Base-by-base conservation (phyloP, 345 rosid genomes). In the Rhizophora mangle region DNA sequence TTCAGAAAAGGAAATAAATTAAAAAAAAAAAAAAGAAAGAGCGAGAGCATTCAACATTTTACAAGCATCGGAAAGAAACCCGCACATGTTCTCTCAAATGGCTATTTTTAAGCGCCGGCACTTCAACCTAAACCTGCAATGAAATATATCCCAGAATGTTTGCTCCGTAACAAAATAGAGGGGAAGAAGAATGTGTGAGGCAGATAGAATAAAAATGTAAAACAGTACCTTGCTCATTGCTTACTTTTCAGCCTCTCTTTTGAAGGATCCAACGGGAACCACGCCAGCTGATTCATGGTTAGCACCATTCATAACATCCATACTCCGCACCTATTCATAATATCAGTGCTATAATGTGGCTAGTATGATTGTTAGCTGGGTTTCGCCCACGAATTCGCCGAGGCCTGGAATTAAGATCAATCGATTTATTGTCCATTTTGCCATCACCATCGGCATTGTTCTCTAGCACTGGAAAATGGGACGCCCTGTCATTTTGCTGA, bases 361-460 rank as follows among this genome's bases (percentile, higher is more conserved):
- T 9, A 21, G 59, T 7, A 21, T 54, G 3, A 11, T 54, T 54
- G 26, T 55, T 78, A 65, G 63, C 77, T 27, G 87, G 82, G 78
- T 86, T 62, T 72, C 82, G 86, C 31, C 88, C 90, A 37, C 79
- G 80, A 62, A 81, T 62, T 69, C 83, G 82, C 64, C 73, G 88
- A 16, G 96, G 94, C 70, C 85, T 84, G 56, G 92, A 56, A 68
- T 90, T 90, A 20, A 88, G 84, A 83, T 90, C 96, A 62, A 90
- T 82, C 81, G 84, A 80, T 47, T 84, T 83, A 34, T 83, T 88
- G 37, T 80, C 88, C 62, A 69, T 60, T 72, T 79, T 76, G 32
- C 83, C 86, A 82, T 83, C 82, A 67, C 77, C 66, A 16, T 81
- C 78, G 36, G 75, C 73, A 43, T 83, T 77, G 67, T 65, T 77